Evolutionary conservation across 495 filamentous ascomycete genomes (phyloP).

Genomic region (Podospora pseudocomata): DNA sequence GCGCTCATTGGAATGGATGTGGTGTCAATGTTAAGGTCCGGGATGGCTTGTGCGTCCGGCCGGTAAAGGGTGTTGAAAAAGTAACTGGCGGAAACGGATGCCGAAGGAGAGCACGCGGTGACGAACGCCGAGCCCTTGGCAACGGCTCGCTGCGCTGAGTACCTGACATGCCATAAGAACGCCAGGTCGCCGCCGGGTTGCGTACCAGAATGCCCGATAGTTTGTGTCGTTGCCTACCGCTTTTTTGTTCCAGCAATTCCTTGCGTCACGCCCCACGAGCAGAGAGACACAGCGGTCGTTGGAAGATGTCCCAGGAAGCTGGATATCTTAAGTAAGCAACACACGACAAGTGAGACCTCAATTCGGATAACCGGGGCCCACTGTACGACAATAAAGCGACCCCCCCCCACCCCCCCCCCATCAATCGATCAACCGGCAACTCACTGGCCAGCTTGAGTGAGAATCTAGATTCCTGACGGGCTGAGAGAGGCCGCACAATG

Average conservation of each 20-base stretch:
- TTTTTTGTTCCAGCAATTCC: not conserved
- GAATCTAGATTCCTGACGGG: not conserved
- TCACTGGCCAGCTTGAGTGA: not conserved
- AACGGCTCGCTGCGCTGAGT: constrained; percentile 26
- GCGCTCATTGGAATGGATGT: not conserved
- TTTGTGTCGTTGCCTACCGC: not conserved
- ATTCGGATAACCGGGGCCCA: not conserved
- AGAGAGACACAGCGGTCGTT: too few species aligned
- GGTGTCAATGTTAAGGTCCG: not conserved
- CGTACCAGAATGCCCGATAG: not conserved
- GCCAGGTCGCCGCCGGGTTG: constrained; percentile 7
- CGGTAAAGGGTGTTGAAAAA: not conserved
- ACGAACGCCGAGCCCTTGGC: constrained; percentile 33
- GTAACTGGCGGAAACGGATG: not conserved
- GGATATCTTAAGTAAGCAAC: not conserved
- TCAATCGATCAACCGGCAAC: not conserved
- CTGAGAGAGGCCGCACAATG: constrained; percentile 9
- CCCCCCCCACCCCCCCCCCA: not conserved
- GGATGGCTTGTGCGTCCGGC: not conserved
- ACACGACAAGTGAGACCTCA: not conserved
- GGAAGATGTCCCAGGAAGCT: not conserved
- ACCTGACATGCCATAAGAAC: constrained; percentile 28
- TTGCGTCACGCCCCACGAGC: too few species aligned
- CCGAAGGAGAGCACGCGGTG: constrained; percentile 10
- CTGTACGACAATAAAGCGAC: not conserved